Conservation (phyloP, 805 yeast genomes). For the Yarrowia deformans region DNA sequence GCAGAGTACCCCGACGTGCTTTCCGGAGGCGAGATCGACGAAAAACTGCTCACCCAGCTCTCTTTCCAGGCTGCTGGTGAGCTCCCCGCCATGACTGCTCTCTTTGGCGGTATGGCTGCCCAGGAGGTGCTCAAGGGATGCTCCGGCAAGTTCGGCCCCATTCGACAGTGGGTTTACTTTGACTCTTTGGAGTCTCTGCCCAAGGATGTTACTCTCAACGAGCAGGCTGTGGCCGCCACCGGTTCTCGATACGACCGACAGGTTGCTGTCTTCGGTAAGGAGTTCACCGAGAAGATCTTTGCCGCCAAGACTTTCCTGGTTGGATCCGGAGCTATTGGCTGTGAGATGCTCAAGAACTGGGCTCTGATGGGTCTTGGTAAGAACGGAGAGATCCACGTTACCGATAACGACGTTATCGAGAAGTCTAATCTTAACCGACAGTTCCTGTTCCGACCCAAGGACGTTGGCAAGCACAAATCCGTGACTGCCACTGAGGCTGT, state of each 20-base stretch:
- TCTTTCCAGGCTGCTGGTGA: slow-evolving; percentile 91
- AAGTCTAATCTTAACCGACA: slow-evolving; percentile 96
- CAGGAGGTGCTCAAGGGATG: slow-evolving; percentile 96
- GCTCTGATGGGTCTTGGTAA: slow-evolving; percentile 96
- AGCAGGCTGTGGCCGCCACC: slow-evolving; percentile 74
- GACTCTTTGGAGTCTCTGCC: slow-evolving; percentile 95
- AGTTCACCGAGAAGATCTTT: slow-evolving; percentile 73
- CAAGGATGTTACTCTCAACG: slow-evolving; percentile 59
- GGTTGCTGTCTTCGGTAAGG: slow-evolving; percentile 89
- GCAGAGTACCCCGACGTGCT: slow-evolving; percentile 65
- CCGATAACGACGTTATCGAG: slow-evolving; percentile 95
- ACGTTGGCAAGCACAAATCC: slow-evolving; percentile 90
- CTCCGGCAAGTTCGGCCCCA: slow-evolving; percentile 93
- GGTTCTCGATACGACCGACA: slow-evolving; percentile 92
- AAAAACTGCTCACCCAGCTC: slow-evolving; percentile 70
- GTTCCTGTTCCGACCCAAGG: slow-evolving; percentile 91
- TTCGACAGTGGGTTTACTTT: slow-evolving; percentile 89
- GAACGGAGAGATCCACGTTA: slow-evolving; percentile 79
- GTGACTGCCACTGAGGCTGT: slow-evolving; percentile 91
- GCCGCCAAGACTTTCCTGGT: slow-evolving; percentile 87
- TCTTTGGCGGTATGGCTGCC: slow-evolving; percentile 92
- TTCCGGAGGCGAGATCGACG: slow-evolving; percentile 66
- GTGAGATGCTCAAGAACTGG: slow-evolving; percentile 98
- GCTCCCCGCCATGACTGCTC: slow-evolving; percentile 85
- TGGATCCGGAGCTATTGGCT: slow-evolving; percentile 99